Evolutionary conservation across 345 rosid genomes (phyloP), one percentile per base, ranked within the genome.

Genomic region (Anastatica hierochuntica): DNA sequence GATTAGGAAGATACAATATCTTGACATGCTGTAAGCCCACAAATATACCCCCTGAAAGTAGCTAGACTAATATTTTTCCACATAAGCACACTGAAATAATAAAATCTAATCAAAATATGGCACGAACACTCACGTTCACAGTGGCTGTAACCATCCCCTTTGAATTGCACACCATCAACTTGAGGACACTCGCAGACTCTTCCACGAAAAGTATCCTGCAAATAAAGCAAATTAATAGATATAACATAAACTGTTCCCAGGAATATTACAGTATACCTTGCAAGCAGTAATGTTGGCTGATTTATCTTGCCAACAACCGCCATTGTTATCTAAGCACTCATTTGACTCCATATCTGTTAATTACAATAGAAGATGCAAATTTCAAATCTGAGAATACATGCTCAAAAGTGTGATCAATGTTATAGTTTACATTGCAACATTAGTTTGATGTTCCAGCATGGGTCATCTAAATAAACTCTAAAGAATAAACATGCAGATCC

Each of bases 161-260:
- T 92, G 69, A 88, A 92, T 74, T 74, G 85, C 71, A 92, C 88
- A 26, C 94, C 98, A 80, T 88, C 83, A 26, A 92, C 94, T 48
- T 75, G 26, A 43, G 98, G 97, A 49, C 98, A 92, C 52, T 78
- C 95, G 29, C 98, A 92, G 43, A 88, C 90, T 58, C 79, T 81
- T 52, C 98, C 98, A 50, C 98, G 95, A 53, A 92, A 92, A 10
- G 98, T 92, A 73, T 92, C 98, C 98, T 92, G 72, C 52, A 59
- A n/a, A 46, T n/a, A 14, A 53, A 16, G 39, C 10, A 53, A 18
- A 46, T 44, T 36, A 40, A 33, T 26, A 15, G 2, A 44, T 37
- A 59, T 47, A 15, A 16, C 4, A 49, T 51, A 51, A 10, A 26
- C 0, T 12, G 0, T 34, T 34, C 15, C 46, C 8, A 43, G 15